A percentile compares a stretch with the other conserved stretches of the same genome.
Evolutionary conservation across 2,329 filamentous ascomycete genomes (phyloP).

Genomic region (Arthroderma sp.): DNA sequence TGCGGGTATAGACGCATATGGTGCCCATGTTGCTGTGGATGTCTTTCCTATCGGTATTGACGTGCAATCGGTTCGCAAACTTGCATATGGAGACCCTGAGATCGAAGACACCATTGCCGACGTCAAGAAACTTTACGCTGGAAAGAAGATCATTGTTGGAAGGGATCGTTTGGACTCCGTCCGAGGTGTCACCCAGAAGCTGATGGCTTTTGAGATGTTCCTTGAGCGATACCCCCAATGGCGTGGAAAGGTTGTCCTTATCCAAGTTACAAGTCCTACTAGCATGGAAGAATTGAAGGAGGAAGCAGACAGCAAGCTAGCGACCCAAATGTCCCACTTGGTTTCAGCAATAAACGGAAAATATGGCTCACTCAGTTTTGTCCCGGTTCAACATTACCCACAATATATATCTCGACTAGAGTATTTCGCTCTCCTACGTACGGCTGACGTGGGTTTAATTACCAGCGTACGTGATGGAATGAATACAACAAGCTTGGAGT

Average conservation of each 20-base stretch:
- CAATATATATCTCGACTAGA: slow-evolving; percentile 83
- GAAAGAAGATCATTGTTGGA: slow-evolving; percentile 89
- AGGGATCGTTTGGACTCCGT: slow-evolving; percentile 89
- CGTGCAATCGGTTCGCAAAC: slow-evolving; percentile 59
- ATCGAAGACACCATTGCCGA: slow-evolving; percentile 59
- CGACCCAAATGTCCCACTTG: slow-evolving; percentile 78
- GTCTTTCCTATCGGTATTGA: slow-evolving; percentile 94
- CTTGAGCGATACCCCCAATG: slow-evolving; percentile 82
- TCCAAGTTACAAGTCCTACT: slow-evolving; percentile 86
- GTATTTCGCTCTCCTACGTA: slow-evolving; percentile 85
- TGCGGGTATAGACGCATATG: slow-evolving; percentile 77
- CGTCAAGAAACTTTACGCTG: slow-evolving; percentile 65
- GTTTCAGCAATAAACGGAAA: slow-evolving; percentile 84
- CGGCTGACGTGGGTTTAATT: slow-evolving; percentile 83
- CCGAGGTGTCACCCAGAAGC: slow-evolving; percentile 85
- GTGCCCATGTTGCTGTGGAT: slow-evolving; percentile 75
- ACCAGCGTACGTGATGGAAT: slow-evolving; percentile 93
- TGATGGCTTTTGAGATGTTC: slow-evolving; percentile 88
- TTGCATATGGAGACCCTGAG: slow-evolving; percentile 57
- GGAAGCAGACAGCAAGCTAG: slow-evolving; percentile 64
- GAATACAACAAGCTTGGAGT: slow-evolving; percentile 95
- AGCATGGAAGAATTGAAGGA: slow-evolving; percentile 67
- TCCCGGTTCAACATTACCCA: slow-evolving; percentile 86
- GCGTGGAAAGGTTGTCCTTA: slow-evolving; percentile 81
- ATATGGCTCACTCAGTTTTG: slow-evolving; percentile 77